Percentiles rank a stretch among this genome's conserved stretches.
Evolutionary conservation across 371 early-diverging fungal genomes (phyloP).

Genomic region (Mycotypha africana): DNA sequence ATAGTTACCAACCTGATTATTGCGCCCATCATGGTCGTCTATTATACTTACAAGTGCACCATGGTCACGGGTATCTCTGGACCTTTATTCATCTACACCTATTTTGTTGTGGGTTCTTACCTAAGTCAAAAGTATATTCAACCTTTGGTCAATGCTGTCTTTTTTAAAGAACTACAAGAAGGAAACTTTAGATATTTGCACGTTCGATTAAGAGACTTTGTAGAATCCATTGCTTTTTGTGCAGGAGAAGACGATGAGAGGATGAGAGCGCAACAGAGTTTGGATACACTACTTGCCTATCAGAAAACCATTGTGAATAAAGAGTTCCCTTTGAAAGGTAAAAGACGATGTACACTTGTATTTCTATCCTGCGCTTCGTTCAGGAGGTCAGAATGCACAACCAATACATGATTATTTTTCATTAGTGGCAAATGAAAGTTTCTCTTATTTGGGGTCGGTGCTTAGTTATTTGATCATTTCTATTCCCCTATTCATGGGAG

Average conservation of each 20-base stretch:
- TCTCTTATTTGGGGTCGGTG: slow-evolving; percentile 77
- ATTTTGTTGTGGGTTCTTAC: slow-evolving; percentile 65
- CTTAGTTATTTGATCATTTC: slow-evolving; percentile 82
- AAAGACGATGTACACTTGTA: not conserved
- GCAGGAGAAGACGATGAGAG: slow-evolving; percentile 67
- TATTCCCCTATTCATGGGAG: slow-evolving; percentile 77
- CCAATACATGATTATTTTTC: too few species aligned
- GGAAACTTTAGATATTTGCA: slow-evolving; percentile 78
- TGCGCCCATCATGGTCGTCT: slow-evolving; percentile 69
- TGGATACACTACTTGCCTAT: slow-evolving; percentile 47
- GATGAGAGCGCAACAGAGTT: slow-evolving; percentile 41
- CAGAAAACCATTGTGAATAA: slow-evolving; percentile 58
- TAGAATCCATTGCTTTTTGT: slow-evolving; percentile 79
- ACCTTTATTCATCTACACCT: slow-evolving; percentile 64
- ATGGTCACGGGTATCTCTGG: slow-evolving; percentile 64
- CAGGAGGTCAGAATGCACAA: too few species aligned
- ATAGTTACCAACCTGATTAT: slow-evolving; percentile 68
- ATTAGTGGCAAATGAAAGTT: slow-evolving; percentile 56
- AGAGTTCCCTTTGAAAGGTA: slow-evolving; percentile 63
- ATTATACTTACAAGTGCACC: slow-evolving; percentile 76
- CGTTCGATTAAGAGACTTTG: slow-evolving; percentile 64
- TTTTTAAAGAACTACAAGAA: slow-evolving; percentile 71
- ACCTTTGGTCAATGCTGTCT: slow-evolving; percentile 74
- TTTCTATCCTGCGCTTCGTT: too few species aligned
- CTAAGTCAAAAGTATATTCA: slow-evolving; percentile 58